Conservation (phyloP, 1,139 yeast genomes). For the Taphrina populina region DNA sequence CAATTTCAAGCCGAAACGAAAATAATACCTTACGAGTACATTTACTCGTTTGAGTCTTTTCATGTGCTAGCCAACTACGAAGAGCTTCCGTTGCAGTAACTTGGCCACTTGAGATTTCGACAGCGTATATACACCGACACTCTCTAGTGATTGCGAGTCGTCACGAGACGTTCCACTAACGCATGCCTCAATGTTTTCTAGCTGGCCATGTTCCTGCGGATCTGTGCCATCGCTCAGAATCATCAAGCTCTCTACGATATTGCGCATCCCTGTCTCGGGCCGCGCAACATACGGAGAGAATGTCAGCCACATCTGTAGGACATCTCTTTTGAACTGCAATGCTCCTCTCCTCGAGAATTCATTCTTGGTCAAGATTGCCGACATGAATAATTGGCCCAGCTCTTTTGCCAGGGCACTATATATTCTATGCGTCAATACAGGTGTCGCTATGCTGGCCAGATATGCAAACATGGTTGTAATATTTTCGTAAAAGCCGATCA, state of each 20-base stretch:
- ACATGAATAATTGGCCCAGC: conserved; percentile 15
- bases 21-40: too few species aligned
- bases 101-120: background rate
- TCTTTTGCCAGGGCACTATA: conserved; percentile 24
- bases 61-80: background rate
- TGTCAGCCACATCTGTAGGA: conserved; percentile 31
- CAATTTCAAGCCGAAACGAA: conserved; percentile 19
- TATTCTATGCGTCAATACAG: conserved; percentile 15
- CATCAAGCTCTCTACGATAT: background rate
- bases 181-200: background rate
- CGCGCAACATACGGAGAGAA: conserved; percentile 27
- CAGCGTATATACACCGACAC: background rate
- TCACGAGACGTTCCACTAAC: too few species aligned
- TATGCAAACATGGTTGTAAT: conserved; percentile 23
- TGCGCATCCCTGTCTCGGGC: conserved; percentile 31
- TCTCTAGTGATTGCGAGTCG: too few species aligned
- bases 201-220: background rate
- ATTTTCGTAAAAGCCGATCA: conserved; percentile 21
- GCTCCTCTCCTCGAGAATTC: conserved; percentile 33
- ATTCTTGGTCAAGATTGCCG: conserved; percentile 16
- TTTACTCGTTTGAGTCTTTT: background rate
- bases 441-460: conserved; percentile 20
- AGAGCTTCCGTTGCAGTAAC: background rate
- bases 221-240: conserved; percentile 10
- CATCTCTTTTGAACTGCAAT: conserved; percentile 32